Evolutionary conservation across 2,329 filamentous ascomycete genomes (phyloP), one percentile per base, ranked within the genome.

Genomic region (Talaromyces sp.): DNA sequence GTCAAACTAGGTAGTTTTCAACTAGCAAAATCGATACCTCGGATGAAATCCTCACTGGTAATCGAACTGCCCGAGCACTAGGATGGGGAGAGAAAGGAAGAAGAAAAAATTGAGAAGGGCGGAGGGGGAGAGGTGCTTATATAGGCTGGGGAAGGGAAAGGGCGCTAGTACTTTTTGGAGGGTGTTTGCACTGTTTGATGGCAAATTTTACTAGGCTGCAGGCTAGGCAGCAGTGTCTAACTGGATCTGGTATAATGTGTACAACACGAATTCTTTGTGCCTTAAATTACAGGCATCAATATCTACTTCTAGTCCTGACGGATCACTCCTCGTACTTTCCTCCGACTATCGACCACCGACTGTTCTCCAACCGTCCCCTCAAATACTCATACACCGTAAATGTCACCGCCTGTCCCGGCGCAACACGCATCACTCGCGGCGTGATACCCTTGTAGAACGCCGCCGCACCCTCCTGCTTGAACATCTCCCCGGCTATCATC

Each of bases 371-470:
- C 78, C 87, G 88, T 67, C 88, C 86, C 81, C 89, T 91, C 67
- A 93, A 80, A 76, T 77, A 92, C 78, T 93, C 91, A 77, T 93
- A 93, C 70, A 93, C 90, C 1, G 79, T 89, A 71, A 90, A 90
- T 2, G 88, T 90, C 53, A 90, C 88, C 19, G 88, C 95, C 83
- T 99, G 95, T 56, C 95, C 95, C 7, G 95, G 95, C 29, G 95
- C 95, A 63, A 99, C 95, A 74, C 95, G 88, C 93, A 98, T 98
- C 71, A 99, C 91, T 72, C 95, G 88, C 6, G 95, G 95, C 56
- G 95, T 99, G 80, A 99, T 99, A 73, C 95, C 95, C 86, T 98
- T 98, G 85, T 97, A 99, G 81, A 99, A 99, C 58, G 95, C 95
- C 73, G 92, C 89, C 71, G 94, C 84, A 40, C 95, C 95, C 81